A percentile compares a stretch with the other conserved stretches of the same genome.
These are phyloP conservation scores for Urochloa ruziziensis DNA, from an alignment of 176 grass and related monocot genomes.

Conservation along the genomic window DNA sequence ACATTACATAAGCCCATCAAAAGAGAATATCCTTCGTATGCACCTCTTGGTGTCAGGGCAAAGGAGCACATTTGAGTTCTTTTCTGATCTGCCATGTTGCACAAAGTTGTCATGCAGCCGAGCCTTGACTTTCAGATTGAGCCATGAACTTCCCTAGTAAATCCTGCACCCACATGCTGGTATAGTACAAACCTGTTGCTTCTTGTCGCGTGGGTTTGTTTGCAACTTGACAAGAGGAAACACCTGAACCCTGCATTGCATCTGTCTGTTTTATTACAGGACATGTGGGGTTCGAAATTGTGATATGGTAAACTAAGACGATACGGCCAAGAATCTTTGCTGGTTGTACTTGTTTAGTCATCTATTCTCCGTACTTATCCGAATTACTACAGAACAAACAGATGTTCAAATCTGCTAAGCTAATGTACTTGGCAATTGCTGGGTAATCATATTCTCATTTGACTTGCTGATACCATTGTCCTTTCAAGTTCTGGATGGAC, in stretches of 20 bases:
- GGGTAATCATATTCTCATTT: constrained; percentile 20
- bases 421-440: background rate
- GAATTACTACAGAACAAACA: constrained; percentile 1
- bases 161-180: constrained; percentile 16
- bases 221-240: constrained; percentile 33
- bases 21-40: background rate
- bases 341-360: constrained; percentile 46
- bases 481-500: constrained; percentile 3
- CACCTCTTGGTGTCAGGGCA: constrained; percentile 14
- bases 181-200: constrained; percentile 17
- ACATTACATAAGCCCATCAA: background rate
- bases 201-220: background rate
- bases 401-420: background rate
- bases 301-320: constrained; percentile 35
- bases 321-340: constrained; percentile 25
- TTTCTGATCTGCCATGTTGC: constrained; percentile 25
- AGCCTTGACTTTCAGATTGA: constrained; percentile 28
- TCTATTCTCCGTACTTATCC: constrained; percentile 26
- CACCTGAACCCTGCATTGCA: constrained; percentile 8
- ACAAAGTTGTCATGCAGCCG: constrained; percentile 15
- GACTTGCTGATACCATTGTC: background rate
- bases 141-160: constrained; percentile 19
- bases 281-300: constrained; percentile 24
- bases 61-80: constrained; percentile 14
- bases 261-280: constrained; percentile 6